Evolutionary conservation across 129 eudicot species (phyloP).

Genomic region (Tagetes erecta): DNA sequence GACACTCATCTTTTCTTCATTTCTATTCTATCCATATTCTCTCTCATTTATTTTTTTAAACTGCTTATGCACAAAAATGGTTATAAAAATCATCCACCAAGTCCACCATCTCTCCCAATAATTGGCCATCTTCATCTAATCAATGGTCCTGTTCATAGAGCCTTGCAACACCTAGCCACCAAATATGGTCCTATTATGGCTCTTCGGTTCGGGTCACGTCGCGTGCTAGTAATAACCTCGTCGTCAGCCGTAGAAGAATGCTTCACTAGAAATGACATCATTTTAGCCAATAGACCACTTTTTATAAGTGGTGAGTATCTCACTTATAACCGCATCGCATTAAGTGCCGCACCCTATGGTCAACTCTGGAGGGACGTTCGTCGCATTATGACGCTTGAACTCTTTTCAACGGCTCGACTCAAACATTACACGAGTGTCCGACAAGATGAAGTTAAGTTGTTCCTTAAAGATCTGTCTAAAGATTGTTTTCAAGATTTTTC

Average conservation of each 20-base stretch:
- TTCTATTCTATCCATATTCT: background rate
- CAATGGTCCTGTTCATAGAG: conserved; percentile 8
- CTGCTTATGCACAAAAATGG: background rate
- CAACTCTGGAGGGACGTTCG: conserved; percentile 48
- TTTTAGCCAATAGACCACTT: conserved; percentile 41
- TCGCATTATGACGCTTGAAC: conserved; percentile 28
- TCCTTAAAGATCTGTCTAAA: conserved; percentile 26
- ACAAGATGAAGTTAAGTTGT: conserved; percentile 29
- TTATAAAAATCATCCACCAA: conserved; percentile 28
- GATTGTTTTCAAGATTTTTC: background rate
- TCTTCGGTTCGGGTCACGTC: conserved; percentile 41
- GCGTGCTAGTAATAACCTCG: conserved; percentile 37
- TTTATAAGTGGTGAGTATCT: conserved; percentile 32
- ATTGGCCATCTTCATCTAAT: conserved; percentile 49
- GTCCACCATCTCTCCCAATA: conserved; percentile 43
- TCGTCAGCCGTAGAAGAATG: conserved; percentile 43
- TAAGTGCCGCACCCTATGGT: conserved; percentile 42
- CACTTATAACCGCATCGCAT: conserved; percentile 16
- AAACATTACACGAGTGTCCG: conserved; percentile 21
- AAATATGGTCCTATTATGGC: conserved; percentile 40
- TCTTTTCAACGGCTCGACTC: conserved; percentile 39
- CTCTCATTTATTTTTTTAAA: conserved; percentile 17
- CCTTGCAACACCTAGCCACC: conserved; percentile 8
- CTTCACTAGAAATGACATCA: conserved; percentile 44
- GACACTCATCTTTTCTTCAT: conserved; percentile 9